A percentile compares a stretch with the other conserved stretches of the same genome.
phyloP scores from a whole-genome alignment of 2,329 filamentous ascomycete species.

The Aspergillus novoparasiticus region DNA sequence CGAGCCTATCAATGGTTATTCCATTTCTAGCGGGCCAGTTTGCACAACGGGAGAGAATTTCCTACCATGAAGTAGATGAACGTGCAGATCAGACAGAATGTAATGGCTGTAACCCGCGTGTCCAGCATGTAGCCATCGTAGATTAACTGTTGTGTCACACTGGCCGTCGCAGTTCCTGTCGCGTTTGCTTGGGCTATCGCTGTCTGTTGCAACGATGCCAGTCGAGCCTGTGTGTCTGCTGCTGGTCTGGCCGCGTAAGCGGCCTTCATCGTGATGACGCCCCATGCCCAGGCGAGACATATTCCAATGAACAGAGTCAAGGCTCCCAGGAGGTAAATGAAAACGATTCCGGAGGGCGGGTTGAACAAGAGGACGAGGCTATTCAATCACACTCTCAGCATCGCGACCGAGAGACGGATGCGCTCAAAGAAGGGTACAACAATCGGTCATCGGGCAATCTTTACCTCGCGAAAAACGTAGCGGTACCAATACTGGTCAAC shows the following conservation, averaged over 20 bases:
- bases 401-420: background rate
- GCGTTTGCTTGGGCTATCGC: constrained; percentile 37
- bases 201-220: constrained; percentile 38
- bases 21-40: too few relatives aligned
- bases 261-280: constrained; percentile 53
- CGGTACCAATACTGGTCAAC: constrained; percentile 45
- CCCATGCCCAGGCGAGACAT: constrained; percentile 54
- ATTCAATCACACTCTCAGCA: background rate
- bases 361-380: constrained; percentile 48
- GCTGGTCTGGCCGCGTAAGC: constrained; percentile 47
- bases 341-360: constrained; percentile 50
- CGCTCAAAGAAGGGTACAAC: background rate
- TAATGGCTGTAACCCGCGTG: constrained; percentile 43
- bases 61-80: constrained; percentile 49
- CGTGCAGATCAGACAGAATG: constrained; percentile 43
- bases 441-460: background rate
- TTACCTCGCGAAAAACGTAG: constrained; percentile 48
- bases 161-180: constrained; percentile 29
- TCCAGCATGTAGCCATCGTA: constrained; percentile 53
- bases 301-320: constrained; percentile 51
- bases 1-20: constrained; percentile 36
- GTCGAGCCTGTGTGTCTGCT: constrained; percentile 38
- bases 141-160: constrained; percentile 41
- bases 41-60: background rate
- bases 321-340: constrained; percentile 48